A percentile compares a stretch with the other conserved stretches of the same genome.
Conservation (phyloP, 2,329 filamentous ascomycete genomes). For the Purpureocillium takamizusanense region DNA sequence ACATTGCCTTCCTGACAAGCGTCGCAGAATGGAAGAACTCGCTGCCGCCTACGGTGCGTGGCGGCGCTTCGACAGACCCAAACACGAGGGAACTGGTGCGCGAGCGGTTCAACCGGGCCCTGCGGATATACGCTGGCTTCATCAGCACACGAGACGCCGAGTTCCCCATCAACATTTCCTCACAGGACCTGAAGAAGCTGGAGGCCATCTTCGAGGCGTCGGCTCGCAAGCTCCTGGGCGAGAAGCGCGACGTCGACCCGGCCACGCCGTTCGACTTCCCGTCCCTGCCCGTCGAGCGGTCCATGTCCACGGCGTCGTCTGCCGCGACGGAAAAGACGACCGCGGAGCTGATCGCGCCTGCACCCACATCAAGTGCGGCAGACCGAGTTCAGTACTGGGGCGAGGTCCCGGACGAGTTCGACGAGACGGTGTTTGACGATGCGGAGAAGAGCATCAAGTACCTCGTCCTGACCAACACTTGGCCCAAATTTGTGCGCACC, state of each 20-base stretch:
- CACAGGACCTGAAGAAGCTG: slow-evolving; percentile 38
- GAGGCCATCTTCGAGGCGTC: slow-evolving; percentile 46
- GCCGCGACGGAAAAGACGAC: not conserved
- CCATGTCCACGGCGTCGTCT: not conserved
- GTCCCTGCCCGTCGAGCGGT: not conserved
- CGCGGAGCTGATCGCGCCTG: not conserved
- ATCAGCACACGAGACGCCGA: slow-evolving; percentile 50
- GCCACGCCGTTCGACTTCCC: slow-evolving; percentile 27
- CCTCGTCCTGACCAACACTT: slow-evolving; percentile 59
- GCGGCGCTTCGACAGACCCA: slow-evolving; percentile 8
- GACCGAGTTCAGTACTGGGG: slow-evolving; percentile 23
- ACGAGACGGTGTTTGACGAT: slow-evolving; percentile 44
- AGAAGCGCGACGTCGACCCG: slow-evolving; percentile 22
- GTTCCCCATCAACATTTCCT: slow-evolving; percentile 58
- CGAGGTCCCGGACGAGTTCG: slow-evolving; percentile 38
- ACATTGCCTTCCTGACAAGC: slow-evolving; percentile 57
- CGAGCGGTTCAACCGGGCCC: slow-evolving; percentile 45
- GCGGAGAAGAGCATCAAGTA: slow-evolving; percentile 56
- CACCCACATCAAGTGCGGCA: not conserved
- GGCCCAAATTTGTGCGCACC: slow-evolving; percentile 47
- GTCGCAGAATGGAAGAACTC: slow-evolving; percentile 45
- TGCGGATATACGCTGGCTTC: slow-evolving; percentile 53
- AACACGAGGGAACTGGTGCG: slow-evolving; percentile 22
- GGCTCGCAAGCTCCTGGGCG: slow-evolving; percentile 31
- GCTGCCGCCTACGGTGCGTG: slow-evolving; percentile 14